Evolutionary conservation across 495 filamentous ascomycete genomes (phyloP).

Genomic region (Tuber microsphaerosporum): DNA sequence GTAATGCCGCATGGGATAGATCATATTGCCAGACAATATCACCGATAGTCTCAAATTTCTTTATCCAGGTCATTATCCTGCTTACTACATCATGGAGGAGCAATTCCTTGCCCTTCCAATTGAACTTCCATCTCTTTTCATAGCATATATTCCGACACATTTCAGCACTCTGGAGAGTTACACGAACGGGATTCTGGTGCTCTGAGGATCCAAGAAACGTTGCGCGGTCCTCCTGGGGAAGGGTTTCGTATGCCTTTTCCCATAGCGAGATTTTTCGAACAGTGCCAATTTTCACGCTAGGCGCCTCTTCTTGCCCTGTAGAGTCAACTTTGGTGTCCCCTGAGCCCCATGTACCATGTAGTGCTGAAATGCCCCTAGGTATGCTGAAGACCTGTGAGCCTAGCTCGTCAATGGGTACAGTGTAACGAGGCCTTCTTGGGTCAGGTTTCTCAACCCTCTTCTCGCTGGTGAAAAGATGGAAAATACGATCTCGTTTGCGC

Average conservation of each 20-base stretch:
- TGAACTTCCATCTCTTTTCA: conserved; percentile 32
- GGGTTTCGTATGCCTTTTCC: conserved; percentile 2
- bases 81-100: conserved; percentile 42
- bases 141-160: neutral
- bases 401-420: neutral
- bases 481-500: neutral
- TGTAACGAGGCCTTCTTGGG: neutral
- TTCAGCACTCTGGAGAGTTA: conserved; percentile 6
- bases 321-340: neutral
- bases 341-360: neutral
- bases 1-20: conserved; percentile 45
- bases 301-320: neutral
- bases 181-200: neutral
- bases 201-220: neutral
- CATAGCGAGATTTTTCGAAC: conserved; percentile 7
- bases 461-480: neutral
- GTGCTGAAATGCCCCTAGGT: neutral
- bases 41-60: conserved; percentile 45
- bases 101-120: conserved; percentile 39
- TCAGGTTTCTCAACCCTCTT: neutral
- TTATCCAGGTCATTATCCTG: conserved; percentile 43
- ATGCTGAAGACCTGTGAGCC: neutral
- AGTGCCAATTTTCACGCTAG: neutral
- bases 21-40: conserved; percentile 45
- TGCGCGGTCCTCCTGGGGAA: conserved; percentile 10